These are phyloP conservation scores for Daldinia concentrica DNA, from an alignment of 495 filamentous ascomycete genomes.

Conservation along the genomic window DNA sequence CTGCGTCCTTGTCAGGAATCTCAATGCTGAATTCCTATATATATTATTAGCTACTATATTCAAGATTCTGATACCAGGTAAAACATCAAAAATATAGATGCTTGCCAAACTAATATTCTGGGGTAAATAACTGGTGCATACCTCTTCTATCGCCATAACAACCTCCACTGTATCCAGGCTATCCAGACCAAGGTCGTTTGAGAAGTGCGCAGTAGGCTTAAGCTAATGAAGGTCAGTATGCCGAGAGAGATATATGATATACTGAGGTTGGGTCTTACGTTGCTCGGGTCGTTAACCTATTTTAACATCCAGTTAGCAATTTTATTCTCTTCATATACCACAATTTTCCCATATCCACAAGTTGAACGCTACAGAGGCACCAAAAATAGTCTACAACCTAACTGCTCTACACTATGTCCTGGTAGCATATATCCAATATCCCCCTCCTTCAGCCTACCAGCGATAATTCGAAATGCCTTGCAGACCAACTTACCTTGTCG, in stretches of 20 bases:
- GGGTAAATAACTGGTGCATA: constrained; percentile 51
- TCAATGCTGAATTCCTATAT: constrained; percentile 98
- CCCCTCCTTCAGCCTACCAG: neutral
- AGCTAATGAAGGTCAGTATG: constrained; percentile 65
- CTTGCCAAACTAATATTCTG: neutral
- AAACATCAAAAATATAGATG: neutral
- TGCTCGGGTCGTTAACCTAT: constrained; percentile 77
- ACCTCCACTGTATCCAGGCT: constrained; percentile 98
- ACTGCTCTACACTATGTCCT: neutral
- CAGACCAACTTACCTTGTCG: constrained; percentile 81
- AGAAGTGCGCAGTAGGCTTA: constrained; percentile 82
- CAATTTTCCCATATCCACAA: neutral
- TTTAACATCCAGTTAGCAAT: constrained; percentile 40
- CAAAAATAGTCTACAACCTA: neutral
- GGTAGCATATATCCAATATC: neutral
- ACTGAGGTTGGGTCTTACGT: constrained; percentile 63
- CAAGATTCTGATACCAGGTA: neutral
- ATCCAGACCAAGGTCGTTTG: constrained; percentile 95
- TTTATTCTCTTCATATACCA: constrained; percentile 9
- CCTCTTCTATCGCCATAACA: constrained; percentile 99
- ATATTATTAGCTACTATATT: constrained; percentile 42
- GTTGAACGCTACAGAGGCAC: neutral
- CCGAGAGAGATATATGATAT: neutral
- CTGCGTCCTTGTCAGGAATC: constrained; percentile 99
- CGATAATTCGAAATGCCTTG: constrained; percentile 9